Conservation (phyloP, 129 eudicot genomes). For the Centella asiatica region DNA sequence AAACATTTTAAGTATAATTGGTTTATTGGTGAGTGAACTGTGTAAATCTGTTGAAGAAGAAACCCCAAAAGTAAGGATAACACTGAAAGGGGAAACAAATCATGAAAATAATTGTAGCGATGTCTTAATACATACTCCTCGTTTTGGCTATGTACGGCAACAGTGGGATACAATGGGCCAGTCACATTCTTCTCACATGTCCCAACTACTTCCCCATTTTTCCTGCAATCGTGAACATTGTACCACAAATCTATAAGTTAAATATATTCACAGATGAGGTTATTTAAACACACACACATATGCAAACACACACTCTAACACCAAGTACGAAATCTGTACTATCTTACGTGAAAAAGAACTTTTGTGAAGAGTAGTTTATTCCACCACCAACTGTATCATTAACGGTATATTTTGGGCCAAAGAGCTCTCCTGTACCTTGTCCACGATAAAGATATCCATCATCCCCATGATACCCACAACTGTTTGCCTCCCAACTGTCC, state of each 20-base stretch:
- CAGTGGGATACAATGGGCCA: conserved; percentile 71
- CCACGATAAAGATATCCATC: conserved; percentile 89
- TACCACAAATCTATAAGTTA: not conserved
- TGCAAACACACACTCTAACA: not conserved
- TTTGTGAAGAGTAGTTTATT: conserved; percentile 57
- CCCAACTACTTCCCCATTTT: conserved; percentile 74
- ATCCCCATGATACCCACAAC: conserved; percentile 96
- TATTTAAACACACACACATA: not conserved
- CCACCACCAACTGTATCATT: conserved; percentile 89
- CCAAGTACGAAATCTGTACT: not conserved
- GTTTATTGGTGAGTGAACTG: no score
- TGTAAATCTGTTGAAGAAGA: no score
- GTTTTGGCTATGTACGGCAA: conserved; percentile 90
- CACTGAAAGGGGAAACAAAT: no score
- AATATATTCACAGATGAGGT: not conserved
- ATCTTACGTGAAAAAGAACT: conserved; percentile 86
- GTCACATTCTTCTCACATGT: conserved; percentile 52
- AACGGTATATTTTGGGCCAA: conserved; percentile 63
- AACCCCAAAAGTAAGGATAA: no score
- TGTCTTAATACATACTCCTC: conserved; percentile 99
- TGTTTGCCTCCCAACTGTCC: conserved; percentile 91
- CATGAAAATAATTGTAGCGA: no score
- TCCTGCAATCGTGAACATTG: conserved; percentile 44
- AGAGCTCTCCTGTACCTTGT: conserved; percentile 68
- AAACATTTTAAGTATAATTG: no score